Evolutionary conservation across 805 yeast genomes (phyloP), one percentile per base, ranked within the genome.

Genomic region (Wickerhamomyces kurtzmanii): DNA sequence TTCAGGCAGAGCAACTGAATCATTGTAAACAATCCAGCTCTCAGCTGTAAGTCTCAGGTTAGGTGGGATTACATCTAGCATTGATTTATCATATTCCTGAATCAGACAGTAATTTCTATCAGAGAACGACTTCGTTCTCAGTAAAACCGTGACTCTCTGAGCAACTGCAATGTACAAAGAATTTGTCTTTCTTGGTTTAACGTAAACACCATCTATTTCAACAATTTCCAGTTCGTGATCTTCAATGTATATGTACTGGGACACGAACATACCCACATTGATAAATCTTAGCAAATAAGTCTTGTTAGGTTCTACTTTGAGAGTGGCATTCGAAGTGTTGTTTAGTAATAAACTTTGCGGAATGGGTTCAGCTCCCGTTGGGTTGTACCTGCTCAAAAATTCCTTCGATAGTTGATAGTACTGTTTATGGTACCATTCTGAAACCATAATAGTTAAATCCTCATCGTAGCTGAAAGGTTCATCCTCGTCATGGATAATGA

Each of bases 1-100:
- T 11, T 39, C 31, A 7, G 65, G 62, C 17, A 42, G 35, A 15
- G 50, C 45, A 14, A 48, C 40, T 0, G 43, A 29, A 1, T 50
- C 42, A 33, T 68, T 62, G 44, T 79, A 81, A 1, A 65, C 55
- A 22, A 81, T 47, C 39, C 62, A 68, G 43, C 70, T 75, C 9
- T 81, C 66, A 10, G 71, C 60, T 29, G 68, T 67, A 23, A 72
- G 43, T 31, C 59, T 58, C 41, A 81, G 59, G n/a, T 72, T 79
- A 2, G 44, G 47, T 6, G 89, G 87, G n/a, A 75, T 50, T 4
- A 55, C 51, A 55, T 81, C 93, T 49, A 81, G 60, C 89, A 81
- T 80, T 2, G 65, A 59, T 29, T 57, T 59, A 51, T 80, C 89
- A 36, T 77, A 51, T 9, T 65, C 59, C 31, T 69, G 71, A 38